Evolutionary conservation across 2,329 filamentous ascomycete genomes (phyloP).

Genomic region (Cytospora piceicola): DNA sequence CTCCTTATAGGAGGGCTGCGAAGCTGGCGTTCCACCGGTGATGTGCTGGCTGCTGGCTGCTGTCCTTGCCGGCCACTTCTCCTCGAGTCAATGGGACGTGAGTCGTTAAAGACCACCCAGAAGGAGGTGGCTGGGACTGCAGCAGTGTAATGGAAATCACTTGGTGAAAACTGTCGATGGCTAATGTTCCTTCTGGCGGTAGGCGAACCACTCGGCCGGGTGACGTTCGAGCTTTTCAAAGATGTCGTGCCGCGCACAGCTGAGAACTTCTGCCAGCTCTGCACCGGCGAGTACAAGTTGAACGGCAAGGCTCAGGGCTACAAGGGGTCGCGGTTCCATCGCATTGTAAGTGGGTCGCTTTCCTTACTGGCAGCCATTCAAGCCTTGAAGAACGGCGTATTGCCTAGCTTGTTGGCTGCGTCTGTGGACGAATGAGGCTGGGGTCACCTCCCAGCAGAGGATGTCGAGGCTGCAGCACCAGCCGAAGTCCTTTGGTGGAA

Average conservation of each 20-base stretch:
- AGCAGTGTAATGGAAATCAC: neutral
- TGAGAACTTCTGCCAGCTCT: slow-evolving; percentile 97
- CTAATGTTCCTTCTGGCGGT: neutral
- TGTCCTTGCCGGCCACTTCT: neutral
- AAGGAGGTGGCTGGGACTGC: neutral
- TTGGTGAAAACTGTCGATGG: neutral
- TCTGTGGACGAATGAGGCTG: too few relatives aligned
- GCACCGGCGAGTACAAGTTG: slow-evolving; percentile 89
- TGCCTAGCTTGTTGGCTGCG: too few relatives aligned
- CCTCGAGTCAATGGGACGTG: neutral
- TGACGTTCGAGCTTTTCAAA: slow-evolving; percentile 89
- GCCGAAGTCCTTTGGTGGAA: slow-evolving; percentile 16
- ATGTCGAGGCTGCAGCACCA: neutral
- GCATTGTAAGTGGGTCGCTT: slow-evolving; percentile 67
- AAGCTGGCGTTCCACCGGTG: neutral
- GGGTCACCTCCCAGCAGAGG: neutral
- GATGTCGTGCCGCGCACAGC: slow-evolving; percentile 84
- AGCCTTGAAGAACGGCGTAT: neutral
- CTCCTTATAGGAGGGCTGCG: too few relatives aligned
- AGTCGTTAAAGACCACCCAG: neutral
- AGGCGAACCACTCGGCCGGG: slow-evolving; percentile 85
- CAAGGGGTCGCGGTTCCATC: slow-evolving; percentile 92
- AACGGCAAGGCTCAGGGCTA: slow-evolving; percentile 84
- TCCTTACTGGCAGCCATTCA: neutral
- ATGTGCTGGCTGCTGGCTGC: neutral